Conservation (phyloP, 768 basidiomycete species). For the Boletus reticuloceps region DNA sequence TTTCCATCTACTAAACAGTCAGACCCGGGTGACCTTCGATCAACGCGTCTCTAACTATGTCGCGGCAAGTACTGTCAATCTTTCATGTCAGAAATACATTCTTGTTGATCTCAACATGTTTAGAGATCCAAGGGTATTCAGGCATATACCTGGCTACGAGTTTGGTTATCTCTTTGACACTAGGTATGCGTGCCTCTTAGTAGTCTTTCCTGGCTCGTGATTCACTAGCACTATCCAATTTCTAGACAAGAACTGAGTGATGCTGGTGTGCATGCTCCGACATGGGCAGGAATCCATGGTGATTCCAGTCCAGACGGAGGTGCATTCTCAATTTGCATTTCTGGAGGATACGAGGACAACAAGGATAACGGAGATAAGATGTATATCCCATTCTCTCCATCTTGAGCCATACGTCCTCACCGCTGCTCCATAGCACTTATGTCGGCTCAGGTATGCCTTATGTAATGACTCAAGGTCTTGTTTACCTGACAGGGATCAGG, state of each 20-base stretch:
- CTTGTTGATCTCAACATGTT: background rate
- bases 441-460: slow-evolving; percentile 30
- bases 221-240: background rate
- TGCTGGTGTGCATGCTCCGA: slow-evolving; percentile 34
- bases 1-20: no score
- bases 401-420: slow-evolving; percentile 1
- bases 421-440: slow-evolving; percentile 27
- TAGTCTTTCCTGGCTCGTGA: background rate
- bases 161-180: slow-evolving; percentile 21
- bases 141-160: slow-evolving; percentile 26
- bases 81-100: no score
- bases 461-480: background rate
- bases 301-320: slow-evolving; percentile 21
- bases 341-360: slow-evolving; percentile 43
- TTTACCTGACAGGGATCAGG: slow-evolving; percentile 7
- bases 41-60: slow-evolving; percentile 17
- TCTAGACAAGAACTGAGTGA: slow-evolving; percentile 19
- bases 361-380: slow-evolving; percentile 35
- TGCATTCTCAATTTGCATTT: slow-evolving; percentile 42
- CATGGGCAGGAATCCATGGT: slow-evolving; percentile 40
- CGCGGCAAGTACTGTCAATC: slow-evolving; percentile 18
- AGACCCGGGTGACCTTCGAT: background rate
- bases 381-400: slow-evolving; percentile 21
- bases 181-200: slow-evolving; percentile 2
- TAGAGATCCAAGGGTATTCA: slow-evolving; percentile 21